A percentile compares a stretch with the other conserved stretches of the same genome.
Conservation (phyloP, 345 rosid genomes). For the Lenwebbia sp. region DNA sequence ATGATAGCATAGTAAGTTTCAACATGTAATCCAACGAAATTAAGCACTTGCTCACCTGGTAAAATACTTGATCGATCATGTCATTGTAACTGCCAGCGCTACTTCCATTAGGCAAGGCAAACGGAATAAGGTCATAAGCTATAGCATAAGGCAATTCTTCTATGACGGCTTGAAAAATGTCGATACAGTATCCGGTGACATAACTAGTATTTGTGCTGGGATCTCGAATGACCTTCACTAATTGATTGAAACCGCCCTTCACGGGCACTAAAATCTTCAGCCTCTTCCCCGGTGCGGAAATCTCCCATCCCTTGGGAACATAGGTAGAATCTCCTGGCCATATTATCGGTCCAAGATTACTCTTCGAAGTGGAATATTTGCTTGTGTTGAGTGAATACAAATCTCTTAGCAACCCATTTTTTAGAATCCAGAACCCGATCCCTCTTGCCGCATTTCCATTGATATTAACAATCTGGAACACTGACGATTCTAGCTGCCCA, state of each 20-base stretch:
- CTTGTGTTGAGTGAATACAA: background rate
- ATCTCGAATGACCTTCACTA: background rate
- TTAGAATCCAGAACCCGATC: background rate
- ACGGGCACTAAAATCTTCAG: background rate
- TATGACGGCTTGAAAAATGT: background rate
- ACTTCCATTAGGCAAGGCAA: background rate
- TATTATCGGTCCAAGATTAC: background rate
- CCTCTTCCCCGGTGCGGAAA: background rate
- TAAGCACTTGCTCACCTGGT: background rate
- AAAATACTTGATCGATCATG: background rate
- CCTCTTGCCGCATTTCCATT: background rate
- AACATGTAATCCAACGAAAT: background rate
- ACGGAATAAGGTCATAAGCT: background rate
- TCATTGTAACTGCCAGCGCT: background rate
- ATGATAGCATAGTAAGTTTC: background rate
- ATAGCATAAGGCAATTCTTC: background rate
- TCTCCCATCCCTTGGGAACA: background rate
- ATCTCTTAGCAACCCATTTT: background rate
- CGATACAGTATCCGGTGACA: background rate
- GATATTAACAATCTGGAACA: background rate
- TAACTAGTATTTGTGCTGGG: background rate
- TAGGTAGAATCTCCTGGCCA: background rate
- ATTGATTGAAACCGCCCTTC: background rate
- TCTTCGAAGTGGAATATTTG: background rate
- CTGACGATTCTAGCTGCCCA: background rate